These are phyloP conservation scores for Mortierella claussenii DNA, from an alignment of 192 early-diverging fungal genomes.

Conservation along the genomic window DNA sequence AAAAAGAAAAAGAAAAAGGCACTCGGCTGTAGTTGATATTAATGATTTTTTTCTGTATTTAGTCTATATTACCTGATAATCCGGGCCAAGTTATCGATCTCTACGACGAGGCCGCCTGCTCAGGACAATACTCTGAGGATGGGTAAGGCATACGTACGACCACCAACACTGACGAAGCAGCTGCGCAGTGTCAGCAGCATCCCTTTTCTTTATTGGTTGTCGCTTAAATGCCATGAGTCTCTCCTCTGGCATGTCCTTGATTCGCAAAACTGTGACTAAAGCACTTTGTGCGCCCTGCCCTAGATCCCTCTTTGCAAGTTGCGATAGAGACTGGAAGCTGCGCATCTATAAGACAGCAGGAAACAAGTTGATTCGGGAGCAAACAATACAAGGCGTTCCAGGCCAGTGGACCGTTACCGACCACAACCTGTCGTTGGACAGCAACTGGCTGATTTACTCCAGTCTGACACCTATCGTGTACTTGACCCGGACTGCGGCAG, in stretches of 20 bases:
- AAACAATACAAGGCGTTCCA: slow-evolving; percentile 51
- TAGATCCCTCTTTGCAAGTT: slow-evolving; percentile 65
- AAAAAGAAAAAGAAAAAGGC: too few relatives aligned
- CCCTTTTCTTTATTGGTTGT: neutral
- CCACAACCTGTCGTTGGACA: slow-evolving; percentile 56
- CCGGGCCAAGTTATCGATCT: slow-evolving; percentile 49
- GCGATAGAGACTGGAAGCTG: slow-evolving; percentile 68
- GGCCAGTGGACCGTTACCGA: slow-evolving; percentile 79
- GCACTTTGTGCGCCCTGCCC: neutral
- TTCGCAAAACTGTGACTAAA: too few relatives aligned
- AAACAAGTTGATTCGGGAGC: slow-evolving; percentile 41
- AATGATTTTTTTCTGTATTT: too few relatives aligned
- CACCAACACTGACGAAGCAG: neutral
- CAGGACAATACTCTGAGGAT: slow-evolving; percentile 64
- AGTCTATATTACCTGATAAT: slow-evolving; percentile 49
- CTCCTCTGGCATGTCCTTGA: neutral
- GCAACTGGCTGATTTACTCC: slow-evolving; percentile 66
- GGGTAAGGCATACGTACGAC: slow-evolving; percentile 45
- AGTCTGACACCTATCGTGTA: slow-evolving; percentile 71
- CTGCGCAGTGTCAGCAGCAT: slow-evolving; percentile 17
- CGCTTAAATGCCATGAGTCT: neutral
- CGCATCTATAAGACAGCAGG: slow-evolving; percentile 69
- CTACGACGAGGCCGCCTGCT: slow-evolving; percentile 57
- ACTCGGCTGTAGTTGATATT: too few relatives aligned
- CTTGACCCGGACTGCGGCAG: slow-evolving; percentile 56